Evolutionary conservation across 805 yeast species (phyloP), one percentile per base, ranked within the genome.

Genomic region (Sugiyamaella lignohabitans): DNA sequence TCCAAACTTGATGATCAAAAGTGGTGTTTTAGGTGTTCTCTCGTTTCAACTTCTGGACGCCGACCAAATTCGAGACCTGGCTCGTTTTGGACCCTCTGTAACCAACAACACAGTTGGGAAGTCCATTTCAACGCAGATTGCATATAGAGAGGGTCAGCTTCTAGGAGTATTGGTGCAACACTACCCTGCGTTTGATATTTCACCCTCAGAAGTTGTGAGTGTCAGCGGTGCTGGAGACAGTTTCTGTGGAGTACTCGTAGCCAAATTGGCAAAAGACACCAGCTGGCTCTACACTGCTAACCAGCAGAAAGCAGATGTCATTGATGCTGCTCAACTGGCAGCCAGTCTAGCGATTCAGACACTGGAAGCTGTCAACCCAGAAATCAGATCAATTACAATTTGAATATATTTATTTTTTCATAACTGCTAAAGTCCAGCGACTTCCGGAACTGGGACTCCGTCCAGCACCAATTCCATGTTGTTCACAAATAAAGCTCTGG

Each of bases 171-270:
- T 79, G 5, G 67, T 86, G 18, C 85, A 84, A 55, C 82, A 84
- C 59, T 82, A 73, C 60, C 66, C 67, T 2, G 73, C 76, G 0
- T 64, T 74, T 2, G 62, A 66, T 1, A 54, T 60, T 4, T 47
- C 52, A 2, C 69, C 75, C 0, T 59, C 68, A 2, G 58, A 62
- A 0, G 71, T 83, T 10, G 65, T 64, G 23, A 85, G 81, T 54
- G 95, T 84, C 27, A 86, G 91, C 6, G 96, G 96, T 2, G 95
- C 95, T 0, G 96, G 96, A 8, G 96, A 87, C 62, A 73, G 93
- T 0, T 69, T 87, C 38, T 73, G 79, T 23, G 96, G 96, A 0
- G 77, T 73, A 22, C 52, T 87, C 19, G 60, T 78, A 10, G 66
- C 80, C 2, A 70, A 70, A 47, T 50, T 74, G 42, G 62, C 68